These are phyloP conservation scores for Aspergillus diversus DNA, from an alignment of 495 filamentous ascomycete genomes.

Conservation along the genomic window DNA sequence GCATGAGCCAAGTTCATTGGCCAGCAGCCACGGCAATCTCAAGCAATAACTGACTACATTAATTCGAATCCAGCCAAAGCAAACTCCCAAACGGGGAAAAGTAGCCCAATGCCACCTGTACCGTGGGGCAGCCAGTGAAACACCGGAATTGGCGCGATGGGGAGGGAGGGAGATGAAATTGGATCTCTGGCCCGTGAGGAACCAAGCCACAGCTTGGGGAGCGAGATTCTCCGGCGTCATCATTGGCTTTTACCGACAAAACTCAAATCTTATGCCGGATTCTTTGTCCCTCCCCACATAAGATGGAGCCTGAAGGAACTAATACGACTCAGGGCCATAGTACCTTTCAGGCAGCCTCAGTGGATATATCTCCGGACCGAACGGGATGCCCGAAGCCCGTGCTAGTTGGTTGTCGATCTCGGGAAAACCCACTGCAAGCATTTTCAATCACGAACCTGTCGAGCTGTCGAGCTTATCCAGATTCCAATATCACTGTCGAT, in stretches of 20 bases:
- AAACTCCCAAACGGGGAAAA: not conserved
- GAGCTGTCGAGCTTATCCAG: slow-evolving; percentile 10
- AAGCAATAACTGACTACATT: not conserved
- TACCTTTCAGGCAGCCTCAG: not conserved
- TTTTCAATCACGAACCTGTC: slow-evolving; percentile 6
- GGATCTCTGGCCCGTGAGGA: not conserved
- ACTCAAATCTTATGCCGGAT: not conserved
- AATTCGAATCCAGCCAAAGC: not conserved
- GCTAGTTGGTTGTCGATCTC: slow-evolving; percentile 9
- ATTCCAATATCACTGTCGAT: slow-evolving; percentile 12
- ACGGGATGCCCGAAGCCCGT: slow-evolving; percentile 14
- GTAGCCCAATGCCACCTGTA: not conserved
- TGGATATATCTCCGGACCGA: slow-evolving; percentile 14
- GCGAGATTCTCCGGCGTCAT: not conserved
- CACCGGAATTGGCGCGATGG: not conserved
- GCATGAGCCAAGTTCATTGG: not conserved
- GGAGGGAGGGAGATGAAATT: no score
- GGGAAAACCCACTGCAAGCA: slow-evolving; percentile 16
- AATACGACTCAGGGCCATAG: slow-evolving; percentile 10
- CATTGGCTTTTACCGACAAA: not conserved
- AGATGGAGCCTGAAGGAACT: not conserved
- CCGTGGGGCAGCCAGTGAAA: not conserved
- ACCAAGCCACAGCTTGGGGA: not conserved
- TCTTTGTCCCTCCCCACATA: not conserved
- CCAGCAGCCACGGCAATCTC: no score